These are phyloP conservation scores for Tetramitus jugosus DNA, from an alignment of 208 protist genomes.

Conservation along the genomic window DNA sequence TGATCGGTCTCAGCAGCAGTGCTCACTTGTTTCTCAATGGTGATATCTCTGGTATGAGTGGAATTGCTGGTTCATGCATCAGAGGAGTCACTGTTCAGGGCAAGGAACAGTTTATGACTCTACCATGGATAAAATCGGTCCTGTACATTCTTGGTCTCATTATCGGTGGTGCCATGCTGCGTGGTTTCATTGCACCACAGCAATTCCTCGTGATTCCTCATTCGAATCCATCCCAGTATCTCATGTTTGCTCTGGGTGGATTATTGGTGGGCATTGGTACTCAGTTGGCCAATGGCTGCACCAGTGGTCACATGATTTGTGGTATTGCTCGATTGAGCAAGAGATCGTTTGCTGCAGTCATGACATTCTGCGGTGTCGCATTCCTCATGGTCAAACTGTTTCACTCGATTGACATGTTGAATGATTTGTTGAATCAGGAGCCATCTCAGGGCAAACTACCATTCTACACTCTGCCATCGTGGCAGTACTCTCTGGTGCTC, in stretches of 20 bases:
- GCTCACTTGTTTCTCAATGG: neutral
- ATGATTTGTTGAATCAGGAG: no score
- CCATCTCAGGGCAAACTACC: no score
- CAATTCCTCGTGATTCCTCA: no score
- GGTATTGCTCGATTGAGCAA: constrained; percentile 21
- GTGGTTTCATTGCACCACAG: no score
- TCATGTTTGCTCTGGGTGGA: neutral
- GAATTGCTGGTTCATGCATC: neutral
- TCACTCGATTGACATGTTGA: no score
- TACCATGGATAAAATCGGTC: neutral
- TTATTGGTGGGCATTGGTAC: constrained; percentile 8
- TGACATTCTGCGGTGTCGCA: constrained; percentile 8
- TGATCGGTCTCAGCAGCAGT: neutral
- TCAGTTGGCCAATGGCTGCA: constrained; percentile 15
- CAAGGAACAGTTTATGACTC: neutral
- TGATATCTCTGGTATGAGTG: neutral
- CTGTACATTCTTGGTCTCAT: constrained; percentile 1
- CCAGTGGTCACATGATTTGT: constrained; percentile 23
- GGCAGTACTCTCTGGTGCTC: no score
- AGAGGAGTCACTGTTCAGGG: neutral
- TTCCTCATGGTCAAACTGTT: constrained; percentile 1
- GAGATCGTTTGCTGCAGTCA: constrained; percentile 1
- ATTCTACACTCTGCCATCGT: no score
- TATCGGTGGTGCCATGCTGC: neutral
- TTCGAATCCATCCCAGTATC: no score